Evolutionary conservation across 306 rosid species (phyloP).

Genomic region (Spatholobus suberectus): DNA sequence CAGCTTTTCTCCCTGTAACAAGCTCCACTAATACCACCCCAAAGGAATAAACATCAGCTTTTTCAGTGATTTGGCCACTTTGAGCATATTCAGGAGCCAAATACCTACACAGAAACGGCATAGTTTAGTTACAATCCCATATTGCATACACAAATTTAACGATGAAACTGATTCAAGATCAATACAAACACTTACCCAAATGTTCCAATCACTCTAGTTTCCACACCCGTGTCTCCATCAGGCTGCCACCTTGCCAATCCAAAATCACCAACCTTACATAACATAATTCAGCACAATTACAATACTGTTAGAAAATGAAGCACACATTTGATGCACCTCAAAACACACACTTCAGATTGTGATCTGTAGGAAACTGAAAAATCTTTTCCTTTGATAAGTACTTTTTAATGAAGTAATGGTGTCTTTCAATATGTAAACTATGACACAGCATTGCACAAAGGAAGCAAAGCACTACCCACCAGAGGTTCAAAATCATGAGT

Average conservation of each 20-base stretch:
- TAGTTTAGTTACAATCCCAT: constrained; percentile 28
- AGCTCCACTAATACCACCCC: constrained; percentile 98
- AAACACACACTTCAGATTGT: background rate
- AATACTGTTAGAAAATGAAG: constrained; percentile 25
- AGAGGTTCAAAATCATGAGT: constrained; percentile 99
- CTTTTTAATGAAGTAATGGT: constrained; percentile 10
- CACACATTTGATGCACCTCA: constrained; percentile 31
- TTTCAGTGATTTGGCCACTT: constrained; percentile 98
- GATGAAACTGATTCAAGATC: background rate
- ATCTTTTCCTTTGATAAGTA: background rate
- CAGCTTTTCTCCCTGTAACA: constrained; percentile 94
- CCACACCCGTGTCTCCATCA: constrained; percentile 95
- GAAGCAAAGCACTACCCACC: constrained; percentile 51
- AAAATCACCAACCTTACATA: constrained; percentile 91
- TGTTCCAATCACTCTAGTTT: constrained; percentile 97
- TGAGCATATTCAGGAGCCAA: constrained; percentile 99
- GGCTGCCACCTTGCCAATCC: constrained; percentile 99
- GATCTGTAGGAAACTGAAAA: constrained; percentile 14
- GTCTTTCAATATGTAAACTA: constrained; percentile 1
- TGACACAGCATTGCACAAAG: background rate
- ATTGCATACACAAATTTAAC: constrained; percentile 7
- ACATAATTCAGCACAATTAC: constrained; percentile 40
- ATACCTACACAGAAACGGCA: constrained; percentile 60
- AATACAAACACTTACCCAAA: constrained; percentile 71
- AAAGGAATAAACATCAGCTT: constrained; percentile 96